Conservation (phyloP, 2,329 filamentous ascomycete species). For the Seiridium cupressi region DNA sequence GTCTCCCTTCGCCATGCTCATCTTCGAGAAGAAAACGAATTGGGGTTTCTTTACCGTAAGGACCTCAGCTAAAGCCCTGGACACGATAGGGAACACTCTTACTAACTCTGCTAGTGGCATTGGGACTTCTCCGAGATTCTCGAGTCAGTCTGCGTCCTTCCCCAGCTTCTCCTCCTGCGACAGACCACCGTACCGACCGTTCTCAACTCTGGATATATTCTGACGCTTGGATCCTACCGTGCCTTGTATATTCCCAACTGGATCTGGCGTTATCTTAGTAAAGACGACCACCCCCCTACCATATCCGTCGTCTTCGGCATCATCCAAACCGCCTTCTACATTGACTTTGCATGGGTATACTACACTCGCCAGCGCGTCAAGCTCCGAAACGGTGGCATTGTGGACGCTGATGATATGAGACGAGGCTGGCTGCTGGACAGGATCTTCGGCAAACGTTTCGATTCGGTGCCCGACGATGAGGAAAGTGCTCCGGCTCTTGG, state of each 20-base stretch:
- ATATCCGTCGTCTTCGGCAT: conserved; percentile 83
- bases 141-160: conserved; percentile 86
- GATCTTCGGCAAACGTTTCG: conserved; percentile 62
- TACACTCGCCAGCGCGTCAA: conserved; percentile 91
- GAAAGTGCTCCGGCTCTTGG: conserved; percentile 54
- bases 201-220: conserved; percentile 93
- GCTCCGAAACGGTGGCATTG: conserved; percentile 81
- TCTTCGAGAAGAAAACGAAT: conserved; percentile 51
- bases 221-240: conserved; percentile 84
- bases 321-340: conserved; percentile 84
- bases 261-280: conserved; percentile 63
- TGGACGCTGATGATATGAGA: conserved; percentile 85
- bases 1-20: conserved; percentile 70
- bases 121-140: conserved; percentile 91
- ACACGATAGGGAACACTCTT: background rate
- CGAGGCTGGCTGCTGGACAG: conserved; percentile 81
- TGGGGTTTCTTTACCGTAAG: conserved; percentile 53
- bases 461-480: conserved; percentile 58
- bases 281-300: conserved; percentile 60
- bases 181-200: conserved; percentile 96
- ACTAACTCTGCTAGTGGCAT: conserved; percentile 54
- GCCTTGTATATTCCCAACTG: conserved; percentile 90
- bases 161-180: conserved; percentile 85
- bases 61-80: conserved; percentile 4
- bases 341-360: conserved; percentile 97